Percentiles rank a stretch among this genome's conserved stretches.
phyloP scores from a whole-genome alignment of 352 stramenopile genomes.

The Phytophthora pinifolia region DNA sequence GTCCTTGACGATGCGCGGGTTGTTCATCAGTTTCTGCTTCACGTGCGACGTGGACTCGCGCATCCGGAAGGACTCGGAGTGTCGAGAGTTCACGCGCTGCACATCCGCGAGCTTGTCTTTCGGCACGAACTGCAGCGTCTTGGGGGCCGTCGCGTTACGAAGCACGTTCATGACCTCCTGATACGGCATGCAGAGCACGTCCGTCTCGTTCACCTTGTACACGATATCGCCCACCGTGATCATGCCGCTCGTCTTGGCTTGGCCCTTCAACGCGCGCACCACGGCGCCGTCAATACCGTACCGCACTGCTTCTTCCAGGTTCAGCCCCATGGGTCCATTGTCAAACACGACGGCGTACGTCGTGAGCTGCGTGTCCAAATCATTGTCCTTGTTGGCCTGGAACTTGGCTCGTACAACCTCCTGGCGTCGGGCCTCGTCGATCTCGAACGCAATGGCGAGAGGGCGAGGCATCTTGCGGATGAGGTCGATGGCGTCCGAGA shows the following conservation, averaged over 20 bases:
- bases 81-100: slow-evolving; percentile 78
- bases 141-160: slow-evolving; percentile 61
- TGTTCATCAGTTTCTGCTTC: slow-evolving; percentile 75
- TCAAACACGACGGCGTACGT: slow-evolving; percentile 88
- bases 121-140: slow-evolving; percentile 83
- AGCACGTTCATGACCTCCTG: slow-evolving; percentile 83
- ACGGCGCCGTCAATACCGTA: slow-evolving; percentile 84
- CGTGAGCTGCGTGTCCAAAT: slow-evolving; percentile 72
- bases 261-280: slow-evolving; percentile 78
- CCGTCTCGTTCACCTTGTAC: slow-evolving; percentile 85
- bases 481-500: slow-evolving; percentile 80
- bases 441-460: slow-evolving; percentile 82
- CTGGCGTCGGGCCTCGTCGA: slow-evolving; percentile 63
- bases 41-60: slow-evolving; percentile 60
- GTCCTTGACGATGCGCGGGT: slow-evolving; percentile 70
- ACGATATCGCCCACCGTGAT: slow-evolving; percentile 86
- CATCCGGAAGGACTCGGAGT: slow-evolving; percentile 75
- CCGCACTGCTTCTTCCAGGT: slow-evolving; percentile 81
- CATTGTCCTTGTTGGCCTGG: slow-evolving; percentile 52
- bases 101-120: slow-evolving; percentile 86
- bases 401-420: slow-evolving; percentile 61
- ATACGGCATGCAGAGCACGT: slow-evolving; percentile 86
- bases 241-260: slow-evolving; percentile 81
- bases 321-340: slow-evolving; percentile 80
- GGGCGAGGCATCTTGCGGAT: slow-evolving; percentile 83